Conservation (phyloP, 108 stramenopile species). For the Skeletonema costatum region DNA sequence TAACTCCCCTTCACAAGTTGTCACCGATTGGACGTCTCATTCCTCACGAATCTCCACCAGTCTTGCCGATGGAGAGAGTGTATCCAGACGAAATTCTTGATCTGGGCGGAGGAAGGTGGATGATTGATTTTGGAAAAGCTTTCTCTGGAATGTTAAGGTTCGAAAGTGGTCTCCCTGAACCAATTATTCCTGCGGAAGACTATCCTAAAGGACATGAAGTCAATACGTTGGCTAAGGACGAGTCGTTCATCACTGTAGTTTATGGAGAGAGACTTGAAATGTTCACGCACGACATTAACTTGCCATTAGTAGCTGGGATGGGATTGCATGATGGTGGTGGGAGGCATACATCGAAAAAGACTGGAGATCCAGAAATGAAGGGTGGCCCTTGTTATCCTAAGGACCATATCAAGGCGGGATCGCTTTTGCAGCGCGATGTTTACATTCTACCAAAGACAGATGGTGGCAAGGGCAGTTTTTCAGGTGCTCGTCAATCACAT, state of each 20-base stretch:
- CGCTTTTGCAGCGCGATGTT: slow-evolving; percentile 46
- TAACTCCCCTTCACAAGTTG: slow-evolving; percentile 22
- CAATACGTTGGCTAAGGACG: slow-evolving; percentile 25
- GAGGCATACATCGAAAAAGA: slow-evolving; percentile 27
- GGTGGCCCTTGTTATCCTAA: slow-evolving; percentile 50
- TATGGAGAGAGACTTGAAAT: slow-evolving; percentile 40
- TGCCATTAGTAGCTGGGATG: slow-evolving; percentile 47
- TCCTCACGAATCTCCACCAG: slow-evolving; percentile 45
- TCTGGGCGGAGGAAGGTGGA: slow-evolving; percentile 46
- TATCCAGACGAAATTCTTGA: slow-evolving; percentile 43
- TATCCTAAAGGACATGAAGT: slow-evolving; percentile 45
- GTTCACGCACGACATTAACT: slow-evolving; percentile 39
- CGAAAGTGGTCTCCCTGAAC: slow-evolving; percentile 42
- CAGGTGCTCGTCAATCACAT: slow-evolving; percentile 46
- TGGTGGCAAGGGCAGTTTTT: slow-evolving; percentile 34
- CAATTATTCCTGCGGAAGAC: slow-evolving; percentile 34
- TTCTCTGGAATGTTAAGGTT: slow-evolving; percentile 56
- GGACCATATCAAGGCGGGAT: slow-evolving; percentile 40
- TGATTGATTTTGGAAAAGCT: slow-evolving; percentile 54
- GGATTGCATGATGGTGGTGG: slow-evolving; percentile 44
- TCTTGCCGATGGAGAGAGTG: slow-evolving; percentile 36
- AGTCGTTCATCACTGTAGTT: slow-evolving; percentile 42
- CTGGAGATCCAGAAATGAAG: slow-evolving; percentile 30
- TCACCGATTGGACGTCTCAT: slow-evolving; percentile 43
- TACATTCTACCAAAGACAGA: slow-evolving; percentile 36